These are phyloP conservation scores for Pythium guiyangense DNA, from an alignment of 352 stramenopile species.

Conservation along the genomic window DNA sequence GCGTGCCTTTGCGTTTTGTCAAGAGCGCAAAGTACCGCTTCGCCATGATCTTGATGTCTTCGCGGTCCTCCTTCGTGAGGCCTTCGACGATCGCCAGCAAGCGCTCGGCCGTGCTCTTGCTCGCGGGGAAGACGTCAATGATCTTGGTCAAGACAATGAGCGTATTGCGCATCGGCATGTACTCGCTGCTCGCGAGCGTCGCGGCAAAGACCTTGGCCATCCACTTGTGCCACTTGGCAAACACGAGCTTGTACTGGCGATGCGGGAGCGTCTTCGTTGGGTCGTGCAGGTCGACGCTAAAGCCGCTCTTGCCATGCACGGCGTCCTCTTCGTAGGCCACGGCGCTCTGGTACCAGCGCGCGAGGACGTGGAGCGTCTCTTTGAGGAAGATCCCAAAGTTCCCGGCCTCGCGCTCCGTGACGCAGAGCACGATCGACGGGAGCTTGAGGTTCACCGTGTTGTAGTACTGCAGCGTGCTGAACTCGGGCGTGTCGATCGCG, in stretches of 20 bases:
- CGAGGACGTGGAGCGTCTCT: constrained; percentile 63
- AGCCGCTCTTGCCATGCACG: constrained; percentile 63
- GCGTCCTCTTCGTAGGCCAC: constrained; percentile 78
- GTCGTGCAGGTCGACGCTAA: constrained; percentile 68
- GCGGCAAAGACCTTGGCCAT: constrained; percentile 62
- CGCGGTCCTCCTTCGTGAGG: constrained; percentile 74
- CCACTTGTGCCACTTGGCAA: constrained; percentile 69
- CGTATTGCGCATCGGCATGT: constrained; percentile 85
- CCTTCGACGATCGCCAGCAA: constrained; percentile 62
- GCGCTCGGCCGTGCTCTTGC: constrained; percentile 47
- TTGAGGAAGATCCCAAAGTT: constrained; percentile 88
- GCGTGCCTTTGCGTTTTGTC: constrained; percentile 64
- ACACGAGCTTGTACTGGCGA: constrained; percentile 73
- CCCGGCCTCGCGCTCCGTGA: constrained; percentile 78
- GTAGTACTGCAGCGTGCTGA: constrained; percentile 82
- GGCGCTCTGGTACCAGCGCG: constrained; percentile 77
- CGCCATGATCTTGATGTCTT: constrained; percentile 90
- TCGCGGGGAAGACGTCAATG: constrained; percentile 79
- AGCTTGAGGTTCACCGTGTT: constrained; percentile 76
- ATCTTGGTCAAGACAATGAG: constrained; percentile 87
- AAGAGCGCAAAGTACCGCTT: constrained; percentile 82
- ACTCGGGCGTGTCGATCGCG: constrained; percentile 58
- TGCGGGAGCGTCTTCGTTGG: constrained; percentile 51
- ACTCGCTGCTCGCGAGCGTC: constrained; percentile 58
- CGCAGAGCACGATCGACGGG: constrained; percentile 70